Evolutionary conservation across 495 filamentous ascomycete species (phyloP).

Genomic region (Chaetomium cochliodes): DNA sequence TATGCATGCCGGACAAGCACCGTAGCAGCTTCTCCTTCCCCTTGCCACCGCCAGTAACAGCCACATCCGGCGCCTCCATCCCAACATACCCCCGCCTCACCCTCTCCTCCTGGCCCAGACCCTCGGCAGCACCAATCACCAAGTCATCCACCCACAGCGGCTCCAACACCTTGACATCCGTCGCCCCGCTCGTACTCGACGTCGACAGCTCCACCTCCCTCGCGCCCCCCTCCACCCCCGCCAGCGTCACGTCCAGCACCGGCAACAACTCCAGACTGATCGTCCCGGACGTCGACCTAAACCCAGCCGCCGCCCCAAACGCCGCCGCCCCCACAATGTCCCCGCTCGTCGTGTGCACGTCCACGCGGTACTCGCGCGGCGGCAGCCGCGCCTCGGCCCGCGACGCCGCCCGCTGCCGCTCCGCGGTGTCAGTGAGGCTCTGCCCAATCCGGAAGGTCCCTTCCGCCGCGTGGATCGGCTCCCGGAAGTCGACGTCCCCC

Average conservation of each 20-base stretch:
- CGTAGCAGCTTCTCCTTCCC: conserved; percentile 22
- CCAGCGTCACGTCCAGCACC: conserved; percentile 30
- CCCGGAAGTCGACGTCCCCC: conserved; percentile 37
- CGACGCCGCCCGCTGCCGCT: neutral
- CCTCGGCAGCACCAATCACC: neutral
- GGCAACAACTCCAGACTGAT: conserved; percentile 39
- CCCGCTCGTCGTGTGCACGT: conserved; percentile 40
- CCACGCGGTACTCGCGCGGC: conserved; percentile 44
- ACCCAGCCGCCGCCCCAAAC: conserved; percentile 27
- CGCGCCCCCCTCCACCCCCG: neutral
- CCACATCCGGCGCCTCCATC: neutral
- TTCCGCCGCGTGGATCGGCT: conserved; percentile 33
- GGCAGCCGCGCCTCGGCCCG: conserved; percentile 30
- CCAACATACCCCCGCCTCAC: neutral
- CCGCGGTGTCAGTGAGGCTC: neutral
- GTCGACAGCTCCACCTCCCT: conserved; percentile 31
- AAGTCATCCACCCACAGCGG: conserved; percentile 35
- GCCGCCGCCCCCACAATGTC: conserved; percentile 34
- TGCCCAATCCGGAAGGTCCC: conserved; percentile 19
- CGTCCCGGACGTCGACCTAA: conserved; percentile 34
- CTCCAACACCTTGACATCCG: conserved; percentile 33
- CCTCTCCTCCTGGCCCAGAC: neutral
- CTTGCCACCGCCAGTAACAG: neutral
- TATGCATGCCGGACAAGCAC: conserved; percentile 35
- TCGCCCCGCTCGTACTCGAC: conserved; percentile 37